These are phyloP conservation scores for Torrubiellomyces zombiae DNA, from an alignment of 2,329 filamentous ascomycete genomes.

Conservation along the genomic window DNA sequence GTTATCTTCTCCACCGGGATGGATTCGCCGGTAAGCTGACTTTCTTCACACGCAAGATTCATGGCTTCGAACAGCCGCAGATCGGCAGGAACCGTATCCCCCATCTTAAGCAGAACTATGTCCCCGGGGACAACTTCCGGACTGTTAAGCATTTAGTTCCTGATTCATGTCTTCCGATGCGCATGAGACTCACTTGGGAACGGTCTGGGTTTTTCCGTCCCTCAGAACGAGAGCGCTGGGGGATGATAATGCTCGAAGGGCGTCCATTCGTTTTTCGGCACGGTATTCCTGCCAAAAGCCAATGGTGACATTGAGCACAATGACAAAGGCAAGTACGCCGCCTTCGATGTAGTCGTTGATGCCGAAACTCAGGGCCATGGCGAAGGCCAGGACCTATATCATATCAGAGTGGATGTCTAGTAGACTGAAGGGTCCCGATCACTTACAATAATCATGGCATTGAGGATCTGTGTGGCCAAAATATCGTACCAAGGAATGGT, in stretches of 20 bases:
- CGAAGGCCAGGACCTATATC: conserved; percentile 59
- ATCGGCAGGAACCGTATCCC: conserved; percentile 61
- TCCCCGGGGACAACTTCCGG: conserved; percentile 56
- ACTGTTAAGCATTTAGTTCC: conserved; percentile 18
- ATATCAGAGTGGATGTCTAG: too few relatives aligned
- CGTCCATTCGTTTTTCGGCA: conserved; percentile 51
- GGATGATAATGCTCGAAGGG: conserved; percentile 41
- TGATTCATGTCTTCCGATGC: not conserved
- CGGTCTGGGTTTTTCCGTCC: conserved; percentile 38
- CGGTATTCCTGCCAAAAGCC: conserved; percentile 49
- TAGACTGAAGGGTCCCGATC: not conserved
- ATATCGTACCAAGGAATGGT: conserved; percentile 57
- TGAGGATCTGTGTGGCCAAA: conserved; percentile 53
- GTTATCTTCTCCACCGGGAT: conserved; percentile 52
- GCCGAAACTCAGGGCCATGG: conserved; percentile 55
- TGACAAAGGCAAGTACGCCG: conserved; percentile 49
- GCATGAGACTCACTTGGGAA: conserved; percentile 32
- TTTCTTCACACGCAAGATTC: conserved; percentile 68
- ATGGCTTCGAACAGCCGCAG: conserved; percentile 54
- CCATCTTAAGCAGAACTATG: conserved; percentile 48
- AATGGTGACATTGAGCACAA: conserved; percentile 51
- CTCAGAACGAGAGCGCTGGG: conserved; percentile 47
- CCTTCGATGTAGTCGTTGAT: conserved; percentile 53
- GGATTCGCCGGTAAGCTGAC: conserved; percentile 61
- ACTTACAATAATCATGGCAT: conserved; percentile 59